Base-by-base conservation (phyloP, 257 asterid genomes). In the Solanum paucissectum region DNA sequence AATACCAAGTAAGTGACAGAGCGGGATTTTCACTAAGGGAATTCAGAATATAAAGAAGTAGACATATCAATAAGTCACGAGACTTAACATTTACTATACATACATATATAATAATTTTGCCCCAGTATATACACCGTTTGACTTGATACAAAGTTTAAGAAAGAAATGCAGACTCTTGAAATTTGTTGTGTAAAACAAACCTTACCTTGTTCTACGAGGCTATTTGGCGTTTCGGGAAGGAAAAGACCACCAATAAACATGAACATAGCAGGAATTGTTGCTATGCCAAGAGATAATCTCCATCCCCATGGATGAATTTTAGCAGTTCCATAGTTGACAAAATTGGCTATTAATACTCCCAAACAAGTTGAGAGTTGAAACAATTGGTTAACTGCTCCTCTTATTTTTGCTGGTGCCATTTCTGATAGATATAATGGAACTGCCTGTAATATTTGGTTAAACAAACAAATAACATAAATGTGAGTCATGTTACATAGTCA, bases 401-500 rank as follows among this genome's bases (percentile, higher is more conserved):
- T 87, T 77, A 93, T 72, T 55, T 94, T 94, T 8, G 96, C 93
- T 0, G 98, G 98, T 8, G 98, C 95, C 97, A 95, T 95, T 89
- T 95, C 98, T 7, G 98, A 95, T 16, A 95, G 93, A 85, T 95
- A 95, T 23, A 95, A 60, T 36, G 98, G 98, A 1, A 94, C 98
- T 13, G 98, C 93, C 98, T 95, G 94, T 18, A 75, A 32, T 68
- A 68, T 77, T n/a, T 25, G 36, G 49, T 6, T 6, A 75, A 74
- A 74, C 29, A 74, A 37, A 37, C 32, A 37, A 75, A 13, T 4
- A 74, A 12, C 23, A 76, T 23, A 11, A 68, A 76, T 3, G 5
- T 23, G 20, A 37, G 33, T 14, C 6, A 11, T 38, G 58, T 38
- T 38, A 37, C 55, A 74, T 74, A 27, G 20, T 20, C 18, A 3